A percentile compares a stretch with the other conserved stretches of the same genome.
Conservation (phyloP, 257 asterid genomes). For the Solanum acaule region DNA sequence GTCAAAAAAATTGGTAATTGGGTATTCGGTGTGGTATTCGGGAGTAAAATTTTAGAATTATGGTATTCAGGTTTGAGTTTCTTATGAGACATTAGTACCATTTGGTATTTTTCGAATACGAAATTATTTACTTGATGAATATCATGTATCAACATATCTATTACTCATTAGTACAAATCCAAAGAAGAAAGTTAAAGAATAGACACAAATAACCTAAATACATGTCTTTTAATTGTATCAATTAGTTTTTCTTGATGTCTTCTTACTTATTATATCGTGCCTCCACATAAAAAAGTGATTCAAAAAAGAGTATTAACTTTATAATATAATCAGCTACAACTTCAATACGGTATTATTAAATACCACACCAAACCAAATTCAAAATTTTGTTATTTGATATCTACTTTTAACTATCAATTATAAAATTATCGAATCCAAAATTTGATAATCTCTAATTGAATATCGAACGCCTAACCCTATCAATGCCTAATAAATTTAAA, state of each 20-base stretch:
- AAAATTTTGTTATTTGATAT: too few species aligned
- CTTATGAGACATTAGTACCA: neutral
- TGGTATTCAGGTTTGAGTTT: too few species aligned
- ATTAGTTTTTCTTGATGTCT: too few species aligned
- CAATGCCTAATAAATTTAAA: too few species aligned
- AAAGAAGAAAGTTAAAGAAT: neutral
- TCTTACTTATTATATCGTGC: too few species aligned
- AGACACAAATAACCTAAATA: too few species aligned
- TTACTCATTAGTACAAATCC: neutral
- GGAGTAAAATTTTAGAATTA: too few species aligned
- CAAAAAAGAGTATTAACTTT: neutral
- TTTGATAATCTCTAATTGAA: too few species aligned
- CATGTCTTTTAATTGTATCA: neutral
- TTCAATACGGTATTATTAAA: too few species aligned
- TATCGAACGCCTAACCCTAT: rapidly evolving
- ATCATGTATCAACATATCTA: neutral
- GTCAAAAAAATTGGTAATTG: too few species aligned
- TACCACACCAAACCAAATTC: neutral
- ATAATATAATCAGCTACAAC: neutral
- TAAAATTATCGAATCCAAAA: too few species aligned
- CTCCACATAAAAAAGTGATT: neutral
- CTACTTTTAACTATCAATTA: neutral
- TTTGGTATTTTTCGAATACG: rapidly evolving
- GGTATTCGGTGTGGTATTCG: too few species aligned
- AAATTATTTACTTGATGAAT: rapidly evolving